Base-by-base conservation (phyloP, 225 moss, liverwort and hornwort genomes). In the Marchantia paleacea region DNA sequence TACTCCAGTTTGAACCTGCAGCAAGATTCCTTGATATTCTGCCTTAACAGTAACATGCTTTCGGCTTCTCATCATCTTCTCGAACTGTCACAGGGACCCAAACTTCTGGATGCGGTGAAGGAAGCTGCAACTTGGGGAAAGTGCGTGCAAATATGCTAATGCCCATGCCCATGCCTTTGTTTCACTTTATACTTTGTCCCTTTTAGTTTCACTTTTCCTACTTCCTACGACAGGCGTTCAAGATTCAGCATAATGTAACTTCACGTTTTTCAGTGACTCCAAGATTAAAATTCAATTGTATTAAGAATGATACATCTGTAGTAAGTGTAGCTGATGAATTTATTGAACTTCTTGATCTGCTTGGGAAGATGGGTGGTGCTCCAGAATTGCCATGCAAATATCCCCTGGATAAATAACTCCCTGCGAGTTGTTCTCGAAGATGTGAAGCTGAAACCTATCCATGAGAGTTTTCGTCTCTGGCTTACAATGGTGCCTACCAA, bases 101-200 rank as follows among this genome's bases (percentile, higher is more conserved):
- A 85, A 82, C 82, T 89, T 26, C 29, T 84, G 74, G 88, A 89
- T 54, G 88, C 88, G n/a, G 83, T 89, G 53, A 86, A 86, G 71
- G 88, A 89, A 78, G 88, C 88, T 53, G 88, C 88, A 51, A 85
- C 80, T 7, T 89, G 88, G 88, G 88, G 88, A 63, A 89, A 89
- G 88, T 89, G 65, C 64, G 78, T 78, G 13, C 12, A 20, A n/a
- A n/a, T 24, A 50, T 5, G 10, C 25, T 28, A 6, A 24, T n/a
- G n/a, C n/a, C n/a, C n/a, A 19, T 28, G 13, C 74, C 15, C 13
- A 14, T 54, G 7, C 8, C 26, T 25, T 51, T 18, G 10, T 72
- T 12, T 48, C 47, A 39, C 39, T 39, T 39, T 39, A n/a, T n/a
- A n/a, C n/a, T n/a, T n/a, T n/a, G n/a, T n/a, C n/a, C n/a, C n/a